Evolutionary conservation across 2,329 filamentous ascomycete genomes (phyloP), one percentile per base, ranked within the genome.

Genomic region (Gaeumannomyces tritici): DNA sequence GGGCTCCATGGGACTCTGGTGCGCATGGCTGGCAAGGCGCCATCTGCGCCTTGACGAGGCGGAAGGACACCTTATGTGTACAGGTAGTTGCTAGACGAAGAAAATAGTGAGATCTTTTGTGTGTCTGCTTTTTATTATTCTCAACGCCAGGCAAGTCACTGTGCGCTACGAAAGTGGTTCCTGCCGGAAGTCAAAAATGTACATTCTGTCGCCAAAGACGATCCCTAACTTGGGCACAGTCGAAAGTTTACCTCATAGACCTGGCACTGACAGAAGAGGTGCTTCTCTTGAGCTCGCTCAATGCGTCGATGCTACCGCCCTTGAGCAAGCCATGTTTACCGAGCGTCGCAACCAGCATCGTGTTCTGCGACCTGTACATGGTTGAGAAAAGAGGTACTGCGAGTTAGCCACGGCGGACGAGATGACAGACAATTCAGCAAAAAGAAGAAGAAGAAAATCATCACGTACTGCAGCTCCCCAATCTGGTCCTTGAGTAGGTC

Each of bases 401-500:
- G 11, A n/a, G n/a, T 51, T 5, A 51, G 42, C 42, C 15, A n/a
- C 7, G 9, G 9, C 29, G 9, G 4, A 31, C 29, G 29, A 31
- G 29, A 31, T 31, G 29, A 31, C 7, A 31, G n/a, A n/a, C n/a
- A n/a, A n/a, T n/a, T n/a, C n/a, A n/a, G 29, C 29, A 31, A 31
- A 31, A 11, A 31, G 11, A 7, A 31, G 7, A 31, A 31, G 11
- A 18, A 42, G 6, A 51, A 4, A 42, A 15, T n/a, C 2, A 24
- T 2, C 18, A 51, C 42, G 9, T 9, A 51, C 74, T 87, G 84
- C 57, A 87, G 71, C 67, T 84, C 79, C 8, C 83, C 82, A 1
- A 86, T 78, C 68, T 83, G 80, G 15, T 72, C 73, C 64, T 77
- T 79, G n/a, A 87, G 73, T 28, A 84, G 74, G 62, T 84, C 79